These are phyloP conservation scores for Russula sp. DNA, from an alignment of 768 basidiomycete genomes.

Conservation along the genomic window DNA sequence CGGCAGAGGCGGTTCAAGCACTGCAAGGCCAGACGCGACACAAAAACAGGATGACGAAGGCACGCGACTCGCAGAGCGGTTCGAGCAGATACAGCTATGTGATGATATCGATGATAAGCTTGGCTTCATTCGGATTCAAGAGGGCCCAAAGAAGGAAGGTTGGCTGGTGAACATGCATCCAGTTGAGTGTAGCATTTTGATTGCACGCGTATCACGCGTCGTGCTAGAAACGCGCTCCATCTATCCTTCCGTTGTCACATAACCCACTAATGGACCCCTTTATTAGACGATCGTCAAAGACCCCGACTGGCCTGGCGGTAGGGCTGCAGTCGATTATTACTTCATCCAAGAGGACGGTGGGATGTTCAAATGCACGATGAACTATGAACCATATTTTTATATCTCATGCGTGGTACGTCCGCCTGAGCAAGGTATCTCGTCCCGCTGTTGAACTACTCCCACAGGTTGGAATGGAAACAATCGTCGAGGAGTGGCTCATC, in stretches of 20 bases:
- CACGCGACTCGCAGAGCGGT: conserved; percentile 76
- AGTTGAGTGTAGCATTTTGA: conserved; percentile 41
- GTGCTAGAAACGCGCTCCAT: background rate
- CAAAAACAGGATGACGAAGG: conserved; percentile 85
- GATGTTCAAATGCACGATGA: conserved; percentile 91
- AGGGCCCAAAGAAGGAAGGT: conserved; percentile 72
- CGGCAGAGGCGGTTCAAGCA: conserved; percentile 37
- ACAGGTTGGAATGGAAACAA: conserved; percentile 79
- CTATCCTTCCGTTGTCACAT: background rate
- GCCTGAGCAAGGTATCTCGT: background rate
- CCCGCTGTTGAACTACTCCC: conserved; percentile 1
- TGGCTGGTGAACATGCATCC: conserved; percentile 99
- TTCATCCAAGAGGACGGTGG: conserved; percentile 96
- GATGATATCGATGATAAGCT: conserved; percentile 94
- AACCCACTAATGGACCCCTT: background rate
- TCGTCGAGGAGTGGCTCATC: conserved; percentile 91
- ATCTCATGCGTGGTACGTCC: conserved; percentile 82
- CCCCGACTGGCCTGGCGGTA: conserved; percentile 75
- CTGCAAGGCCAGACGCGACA: conserved; percentile 40
- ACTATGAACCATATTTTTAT: conserved; percentile 92
- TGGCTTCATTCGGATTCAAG: conserved; percentile 77
- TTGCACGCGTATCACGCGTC: background rate
- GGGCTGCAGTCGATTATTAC: conserved; percentile 91
- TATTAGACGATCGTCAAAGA: conserved; percentile 80
- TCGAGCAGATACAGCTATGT: conserved; percentile 65